These are phyloP conservation scores for Pholiota conissans DNA, from an alignment of 768 basidiomycete species.

Conservation along the genomic window DNA sequence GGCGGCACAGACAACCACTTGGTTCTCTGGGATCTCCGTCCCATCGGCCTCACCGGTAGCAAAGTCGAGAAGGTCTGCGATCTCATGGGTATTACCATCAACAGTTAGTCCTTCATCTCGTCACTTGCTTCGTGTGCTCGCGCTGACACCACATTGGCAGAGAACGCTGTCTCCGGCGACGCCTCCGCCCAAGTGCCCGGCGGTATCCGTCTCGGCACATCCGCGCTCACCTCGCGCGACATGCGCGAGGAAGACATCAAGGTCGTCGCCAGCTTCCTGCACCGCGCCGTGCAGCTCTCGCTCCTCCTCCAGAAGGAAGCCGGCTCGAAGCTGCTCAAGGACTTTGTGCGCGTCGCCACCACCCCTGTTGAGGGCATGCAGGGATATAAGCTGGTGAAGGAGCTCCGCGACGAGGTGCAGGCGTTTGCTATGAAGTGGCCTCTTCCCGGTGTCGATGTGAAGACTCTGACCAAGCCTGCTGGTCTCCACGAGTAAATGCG, in stretches of 20 bases:
- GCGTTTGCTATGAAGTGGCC: slow-evolving; percentile 88
- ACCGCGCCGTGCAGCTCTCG: slow-evolving; percentile 92
- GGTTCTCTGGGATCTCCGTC: slow-evolving; percentile 96
- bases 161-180: slow-evolving; percentile 97
- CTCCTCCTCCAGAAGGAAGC: slow-evolving; percentile 92
- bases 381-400: slow-evolving; percentile 68
- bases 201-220: slow-evolving; percentile 94
- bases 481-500: slow-evolving; percentile 53
- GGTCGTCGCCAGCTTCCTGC: slow-evolving; percentile 85
- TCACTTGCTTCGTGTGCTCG: too few species aligned
- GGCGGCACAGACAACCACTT: slow-evolving; percentile 97
- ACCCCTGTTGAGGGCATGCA: slow-evolving; percentile 65
- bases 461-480: slow-evolving; percentile 51
- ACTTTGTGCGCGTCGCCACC: slow-evolving; percentile 86
- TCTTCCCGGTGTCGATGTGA: slow-evolving; percentile 77
- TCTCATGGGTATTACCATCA: slow-evolving; percentile 93
- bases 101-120: slow-evolving; percentile 81
- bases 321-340: slow-evolving; percentile 91
- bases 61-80: slow-evolving; percentile 99
- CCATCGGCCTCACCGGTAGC: slow-evolving; percentile 93
- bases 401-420: slow-evolving; percentile 78
- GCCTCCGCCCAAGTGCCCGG: slow-evolving; percentile 94
- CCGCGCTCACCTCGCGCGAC: slow-evolving; percentile 92
- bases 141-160: slow-evolving; percentile 38
- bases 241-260: slow-evolving; percentile 90